Evolutionary conservation across 495 filamentous ascomycete species (phyloP).

Genomic region (Sporormia fimetaria): DNA sequence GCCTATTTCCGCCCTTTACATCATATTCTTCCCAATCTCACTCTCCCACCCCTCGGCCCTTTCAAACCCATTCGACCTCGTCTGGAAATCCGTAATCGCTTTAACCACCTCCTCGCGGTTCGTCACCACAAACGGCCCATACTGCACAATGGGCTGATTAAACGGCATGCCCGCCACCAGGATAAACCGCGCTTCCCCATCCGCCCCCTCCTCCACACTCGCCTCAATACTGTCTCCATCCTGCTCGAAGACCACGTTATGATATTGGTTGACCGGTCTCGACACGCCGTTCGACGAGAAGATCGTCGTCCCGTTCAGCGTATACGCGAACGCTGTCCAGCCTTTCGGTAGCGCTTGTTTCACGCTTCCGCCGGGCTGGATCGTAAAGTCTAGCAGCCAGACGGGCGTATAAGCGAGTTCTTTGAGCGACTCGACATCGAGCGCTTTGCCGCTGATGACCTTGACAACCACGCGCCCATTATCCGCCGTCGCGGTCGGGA

Average conservation of each 20-base stretch:
- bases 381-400: conserved; percentile 80
- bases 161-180: conserved; percentile 77
- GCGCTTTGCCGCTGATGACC: conserved; percentile 73
- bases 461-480: conserved; percentile 67
- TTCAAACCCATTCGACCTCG: conserved; percentile 81
- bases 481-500: conserved; percentile 58
- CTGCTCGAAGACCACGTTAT: conserved; percentile 85
- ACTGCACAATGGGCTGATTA: conserved; percentile 89
- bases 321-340: conserved; percentile 90
- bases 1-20: neutral
- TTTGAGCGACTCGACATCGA: conserved; percentile 74
- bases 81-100: conserved; percentile 82
- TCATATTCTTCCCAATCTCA: conserved; percentile 85
- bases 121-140: conserved; percentile 86
- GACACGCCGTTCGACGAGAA: conserved; percentile 52
- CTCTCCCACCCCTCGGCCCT: conserved; percentile 71
- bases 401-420: conserved; percentile 93
- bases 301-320: conserved; percentile 53
- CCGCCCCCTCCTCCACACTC: conserved; percentile 56
- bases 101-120: conserved; percentile 77
- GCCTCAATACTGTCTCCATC: conserved; percentile 62
- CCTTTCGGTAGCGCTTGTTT: conserved; percentile 61
- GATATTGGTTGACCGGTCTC: conserved; percentile 53
- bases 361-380: conserved; percentile 66
- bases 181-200: conserved; percentile 57